A percentile compares a stretch with the other conserved stretches of the same genome.
phyloP scores from a whole-genome alignment of 2,329 filamentous ascomycete species.

The Diaporthe eres region DNA sequence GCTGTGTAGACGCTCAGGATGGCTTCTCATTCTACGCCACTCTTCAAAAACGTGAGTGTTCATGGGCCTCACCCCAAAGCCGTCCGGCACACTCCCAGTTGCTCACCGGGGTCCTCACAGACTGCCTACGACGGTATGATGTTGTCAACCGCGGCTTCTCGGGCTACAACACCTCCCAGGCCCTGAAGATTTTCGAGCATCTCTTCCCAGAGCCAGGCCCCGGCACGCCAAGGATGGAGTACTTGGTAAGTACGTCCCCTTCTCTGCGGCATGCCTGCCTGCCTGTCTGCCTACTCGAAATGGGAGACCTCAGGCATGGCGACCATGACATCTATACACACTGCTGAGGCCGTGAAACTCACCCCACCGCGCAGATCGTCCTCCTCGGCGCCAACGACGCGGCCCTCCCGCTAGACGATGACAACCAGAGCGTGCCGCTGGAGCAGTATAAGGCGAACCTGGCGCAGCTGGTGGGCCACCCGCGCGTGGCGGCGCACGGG shows the following conservation, averaged over 20 bases:
- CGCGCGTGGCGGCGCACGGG: conserved; percentile 76
- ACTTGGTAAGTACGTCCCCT: conserved; percentile 67
- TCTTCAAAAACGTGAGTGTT: conserved; percentile 74
- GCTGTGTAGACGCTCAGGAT: conserved; percentile 69
- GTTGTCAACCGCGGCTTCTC: conserved; percentile 90
- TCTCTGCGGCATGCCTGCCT: neutral
- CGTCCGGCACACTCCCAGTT: neutral
- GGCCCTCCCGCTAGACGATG: conserved; percentile 72
- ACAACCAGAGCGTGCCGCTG: conserved; percentile 83
- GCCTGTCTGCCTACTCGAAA: neutral
- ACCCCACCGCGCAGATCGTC: conserved; percentile 68
- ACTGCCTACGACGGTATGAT: conserved; percentile 83
- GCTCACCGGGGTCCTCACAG: conserved; percentile 56
- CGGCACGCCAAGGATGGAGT: conserved; percentile 72
- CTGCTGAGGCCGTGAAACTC: neutral
- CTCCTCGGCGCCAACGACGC: conserved; percentile 95
- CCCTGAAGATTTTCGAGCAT: conserved; percentile 75
- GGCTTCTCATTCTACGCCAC: conserved; percentile 83
- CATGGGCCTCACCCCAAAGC: neutral
- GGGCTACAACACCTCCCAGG: conserved; percentile 87
- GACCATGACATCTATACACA: neutral
- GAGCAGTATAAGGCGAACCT: conserved; percentile 82
- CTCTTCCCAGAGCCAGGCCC: conserved; percentile 78
- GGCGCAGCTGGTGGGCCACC: conserved; percentile 78
- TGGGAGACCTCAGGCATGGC: neutral